A percentile compares a stretch with the other conserved stretches of the same genome.
phyloP scores from a whole-genome alignment of 371 early-diverging fungal species.

The Coemansia sp. region DNA sequence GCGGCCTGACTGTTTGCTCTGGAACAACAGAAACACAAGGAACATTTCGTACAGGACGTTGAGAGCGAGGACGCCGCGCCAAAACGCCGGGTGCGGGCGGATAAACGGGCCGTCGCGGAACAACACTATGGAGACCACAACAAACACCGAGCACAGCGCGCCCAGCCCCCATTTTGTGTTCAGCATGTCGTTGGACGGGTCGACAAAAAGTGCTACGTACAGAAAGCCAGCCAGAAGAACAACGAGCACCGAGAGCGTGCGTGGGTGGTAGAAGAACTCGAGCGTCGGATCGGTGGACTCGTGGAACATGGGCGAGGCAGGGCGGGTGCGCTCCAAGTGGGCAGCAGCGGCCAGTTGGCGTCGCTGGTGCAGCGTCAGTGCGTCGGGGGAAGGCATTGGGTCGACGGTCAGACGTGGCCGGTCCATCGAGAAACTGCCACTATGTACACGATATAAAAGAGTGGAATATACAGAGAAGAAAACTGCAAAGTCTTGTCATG shows the following conservation, averaged over 20 bases:
- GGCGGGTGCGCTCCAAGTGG: slow-evolving; percentile 10
- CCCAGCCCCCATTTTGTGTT: slow-evolving; percentile 71
- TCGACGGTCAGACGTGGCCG: not conserved
- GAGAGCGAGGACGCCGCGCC: slow-evolving; percentile 82
- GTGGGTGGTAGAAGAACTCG: slow-evolving; percentile 49
- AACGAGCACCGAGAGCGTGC: slow-evolving; percentile 52
- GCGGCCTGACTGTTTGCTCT: slow-evolving; percentile 85
- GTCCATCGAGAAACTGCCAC: not conserved
- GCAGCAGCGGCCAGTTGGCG: slow-evolving; percentile 25
- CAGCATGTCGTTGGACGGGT: slow-evolving; percentile 43
- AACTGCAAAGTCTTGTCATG: not conserved
- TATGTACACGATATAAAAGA: not conserved
- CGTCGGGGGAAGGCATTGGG: not conserved
- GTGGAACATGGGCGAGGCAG: slow-evolving; percentile 41
- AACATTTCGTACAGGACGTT: slow-evolving; percentile 85
- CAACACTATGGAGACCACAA: slow-evolving; percentile 80
- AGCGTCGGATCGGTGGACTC: slow-evolving; percentile 50
- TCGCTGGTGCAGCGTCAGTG: slow-evolving; percentile 27
- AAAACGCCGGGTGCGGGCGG: slow-evolving; percentile 92
- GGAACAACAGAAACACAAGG: slow-evolving; percentile 85
- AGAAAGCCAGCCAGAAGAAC: slow-evolving; percentile 52
- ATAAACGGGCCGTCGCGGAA: slow-evolving; percentile 94
- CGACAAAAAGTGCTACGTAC: slow-evolving; percentile 48
- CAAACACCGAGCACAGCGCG: slow-evolving; percentile 69
- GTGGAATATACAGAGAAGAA: not conserved